Percentiles rank a stretch among this genome's conserved stretches.
These are phyloP conservation scores for Cicer chorassanicum DNA, from an alignment of 306 rosid species.

Conservation along the genomic window DNA sequence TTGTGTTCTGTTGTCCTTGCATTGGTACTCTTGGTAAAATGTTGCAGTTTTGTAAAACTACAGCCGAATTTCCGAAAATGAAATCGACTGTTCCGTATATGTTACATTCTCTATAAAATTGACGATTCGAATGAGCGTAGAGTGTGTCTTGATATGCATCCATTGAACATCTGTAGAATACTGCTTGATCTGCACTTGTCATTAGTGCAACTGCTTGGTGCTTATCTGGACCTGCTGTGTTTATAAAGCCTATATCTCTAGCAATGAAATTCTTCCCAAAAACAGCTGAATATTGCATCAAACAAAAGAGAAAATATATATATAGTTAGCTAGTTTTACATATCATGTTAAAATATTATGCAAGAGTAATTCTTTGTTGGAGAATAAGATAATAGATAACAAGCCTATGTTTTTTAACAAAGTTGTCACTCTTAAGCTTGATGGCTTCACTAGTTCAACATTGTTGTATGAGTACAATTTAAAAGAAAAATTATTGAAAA, in stretches of 20 bases:
- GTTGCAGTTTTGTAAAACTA: constrained; percentile 63
- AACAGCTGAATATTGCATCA: constrained; percentile 39
- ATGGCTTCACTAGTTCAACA: too few relatives aligned
- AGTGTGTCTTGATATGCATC: constrained; percentile 79
- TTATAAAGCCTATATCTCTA: constrained; percentile 65
- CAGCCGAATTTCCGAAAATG: constrained; percentile 81
- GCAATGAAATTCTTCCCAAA: constrained; percentile 62
- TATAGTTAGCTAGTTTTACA: background rate
- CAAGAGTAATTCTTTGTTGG: background rate
- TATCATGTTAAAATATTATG: background rate
- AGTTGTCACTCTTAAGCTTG: too few relatives aligned
- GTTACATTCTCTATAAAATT: constrained; percentile 72
- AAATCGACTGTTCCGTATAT: constrained; percentile 78
- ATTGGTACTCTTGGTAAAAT: constrained; percentile 59
- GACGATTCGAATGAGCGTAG: constrained; percentile 64
- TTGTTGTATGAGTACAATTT: too few relatives aligned
- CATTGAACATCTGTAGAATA: constrained; percentile 64
- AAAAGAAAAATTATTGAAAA: too few relatives aligned
- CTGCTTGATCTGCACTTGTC: constrained; percentile 62
- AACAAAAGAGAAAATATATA: background rate
- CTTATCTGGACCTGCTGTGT: constrained; percentile 73
- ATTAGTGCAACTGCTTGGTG: constrained; percentile 86
- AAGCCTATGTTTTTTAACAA: too few relatives aligned
- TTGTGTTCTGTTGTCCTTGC: constrained; percentile 69
- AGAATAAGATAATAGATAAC: background rate